A percentile compares a stretch with the other conserved stretches of the same genome.
Conservation (phyloP, 1,284 basidiomycete species). For the Anthracocystis panici-leucophaei region DNA sequence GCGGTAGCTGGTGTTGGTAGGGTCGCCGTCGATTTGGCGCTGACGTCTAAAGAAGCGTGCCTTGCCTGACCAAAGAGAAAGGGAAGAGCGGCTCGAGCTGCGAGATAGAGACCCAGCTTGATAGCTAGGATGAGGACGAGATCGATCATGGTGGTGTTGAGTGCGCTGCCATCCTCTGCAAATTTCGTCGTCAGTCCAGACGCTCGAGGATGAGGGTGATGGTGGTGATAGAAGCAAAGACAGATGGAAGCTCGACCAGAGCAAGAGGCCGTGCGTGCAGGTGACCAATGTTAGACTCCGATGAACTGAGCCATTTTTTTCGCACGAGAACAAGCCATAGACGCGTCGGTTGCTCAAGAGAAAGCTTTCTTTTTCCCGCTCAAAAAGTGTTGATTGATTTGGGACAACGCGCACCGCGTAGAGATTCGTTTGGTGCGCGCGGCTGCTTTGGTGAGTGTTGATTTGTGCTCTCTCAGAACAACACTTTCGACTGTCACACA, state of each 20-base stretch:
- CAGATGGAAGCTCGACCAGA: not conserved
- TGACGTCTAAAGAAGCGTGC: conserved; percentile 59
- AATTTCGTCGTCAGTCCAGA: not conserved
- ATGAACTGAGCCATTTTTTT: not conserved
- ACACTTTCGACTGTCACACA: not conserved
- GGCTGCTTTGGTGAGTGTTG: not conserved
- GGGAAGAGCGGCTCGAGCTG: conserved; percentile 51
- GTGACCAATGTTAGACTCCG: not conserved
- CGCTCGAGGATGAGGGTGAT: not conserved
- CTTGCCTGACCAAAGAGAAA: conserved; percentile 63
- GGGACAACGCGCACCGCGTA: conserved; percentile 6
- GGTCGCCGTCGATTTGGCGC: conserved; percentile 6
- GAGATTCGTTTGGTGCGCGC: conserved; percentile 9
- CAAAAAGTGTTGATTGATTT: conserved; percentile 5
- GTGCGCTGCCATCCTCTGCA: conserved; percentile 12
- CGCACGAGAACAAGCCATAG: not conserved
- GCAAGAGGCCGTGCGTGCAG: not conserved
- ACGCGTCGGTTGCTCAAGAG: not conserved
- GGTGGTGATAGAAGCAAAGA: not conserved
- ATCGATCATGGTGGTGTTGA: conserved; percentile 23
- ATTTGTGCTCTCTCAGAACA: conserved; percentile 2
- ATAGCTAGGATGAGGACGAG: conserved; percentile 38
- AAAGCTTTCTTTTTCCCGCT: not conserved
- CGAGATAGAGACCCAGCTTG: conserved; percentile 41
- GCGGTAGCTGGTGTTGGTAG: conserved; percentile 40